Conservation (phyloP, 2,329 filamentous ascomycete species). For the Aspergillus sp. region DNA sequence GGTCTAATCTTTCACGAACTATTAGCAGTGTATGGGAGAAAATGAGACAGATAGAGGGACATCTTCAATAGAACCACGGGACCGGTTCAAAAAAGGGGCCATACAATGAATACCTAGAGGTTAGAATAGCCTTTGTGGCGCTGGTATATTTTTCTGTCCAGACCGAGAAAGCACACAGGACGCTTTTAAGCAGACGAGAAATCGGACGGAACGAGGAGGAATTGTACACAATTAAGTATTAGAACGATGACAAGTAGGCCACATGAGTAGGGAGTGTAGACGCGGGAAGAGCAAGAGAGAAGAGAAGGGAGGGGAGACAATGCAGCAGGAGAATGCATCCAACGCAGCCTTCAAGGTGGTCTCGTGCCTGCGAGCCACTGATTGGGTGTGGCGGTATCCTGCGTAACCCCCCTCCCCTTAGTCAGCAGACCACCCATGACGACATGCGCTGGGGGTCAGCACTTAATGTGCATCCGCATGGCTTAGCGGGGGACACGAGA, state of each 20-base stretch:
- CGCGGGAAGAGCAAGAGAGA: slow-evolving; percentile 5
- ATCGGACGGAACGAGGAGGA: neutral
- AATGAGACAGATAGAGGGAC: neutral
- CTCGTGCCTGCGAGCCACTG: slow-evolving; percentile 7
- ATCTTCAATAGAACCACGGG: neutral
- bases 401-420: neutral
- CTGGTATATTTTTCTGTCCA: neutral
- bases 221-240: slow-evolving; percentile 2
- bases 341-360: slow-evolving; percentile 5
- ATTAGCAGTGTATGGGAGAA: neutral
- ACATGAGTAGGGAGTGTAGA: slow-evolving; percentile 4
- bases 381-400: slow-evolving; percentile 4
- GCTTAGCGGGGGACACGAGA: too few species aligned
- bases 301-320: slow-evolving; percentile 9
- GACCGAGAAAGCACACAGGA: neutral
- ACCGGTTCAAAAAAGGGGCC: neutral
- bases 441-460: neutral
- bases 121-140: neutral
- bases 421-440: neutral
- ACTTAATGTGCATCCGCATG: neutral
- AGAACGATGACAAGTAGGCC: slow-evolving; percentile 5
- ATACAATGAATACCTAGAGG: neutral
- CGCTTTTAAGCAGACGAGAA: neutral
- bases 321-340: slow-evolving; percentile 15
- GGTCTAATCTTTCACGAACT: neutral